Conservation (phyloP, 495 filamentous ascomycete genomes). For the Neurospora pannonica region DNA sequence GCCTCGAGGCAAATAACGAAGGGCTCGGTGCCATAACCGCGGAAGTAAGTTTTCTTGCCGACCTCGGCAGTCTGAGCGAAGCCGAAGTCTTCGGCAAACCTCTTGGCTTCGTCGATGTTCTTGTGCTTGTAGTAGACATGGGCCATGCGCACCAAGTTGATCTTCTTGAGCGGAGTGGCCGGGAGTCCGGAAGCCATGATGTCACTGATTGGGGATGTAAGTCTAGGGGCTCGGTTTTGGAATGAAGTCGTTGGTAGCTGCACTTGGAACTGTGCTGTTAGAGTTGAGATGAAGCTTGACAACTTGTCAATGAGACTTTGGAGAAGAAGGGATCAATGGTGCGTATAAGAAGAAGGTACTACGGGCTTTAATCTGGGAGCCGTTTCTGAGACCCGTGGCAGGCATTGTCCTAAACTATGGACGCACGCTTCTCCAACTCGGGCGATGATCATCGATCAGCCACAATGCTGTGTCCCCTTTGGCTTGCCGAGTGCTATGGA, state of each 20-base stretch:
- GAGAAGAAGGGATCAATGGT: background rate
- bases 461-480: background rate
- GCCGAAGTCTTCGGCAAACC: conserved; percentile 50
- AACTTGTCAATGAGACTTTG: background rate
- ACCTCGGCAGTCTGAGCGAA: conserved; percentile 36
- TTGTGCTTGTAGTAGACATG: conserved; percentile 51
- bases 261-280: background rate
- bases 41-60: conserved; percentile 45
- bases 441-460: background rate
- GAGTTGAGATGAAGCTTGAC: background rate
- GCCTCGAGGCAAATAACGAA: conserved; percentile 44
- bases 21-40: conserved; percentile 52
- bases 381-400: background rate
- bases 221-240: background rate
- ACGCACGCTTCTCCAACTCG: background rate
- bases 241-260: background rate
- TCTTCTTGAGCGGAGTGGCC: conserved; percentile 27
- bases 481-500: no score
- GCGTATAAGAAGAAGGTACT: background rate
- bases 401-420: background rate
- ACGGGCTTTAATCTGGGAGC: background rate
- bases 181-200: conserved; percentile 19
- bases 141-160: conserved; percentile 43
- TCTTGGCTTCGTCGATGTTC: conserved; percentile 35
- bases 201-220: background rate